Conservation (phyloP, 768 basidiomycete genomes). For the Clathrus columnatus region DNA sequence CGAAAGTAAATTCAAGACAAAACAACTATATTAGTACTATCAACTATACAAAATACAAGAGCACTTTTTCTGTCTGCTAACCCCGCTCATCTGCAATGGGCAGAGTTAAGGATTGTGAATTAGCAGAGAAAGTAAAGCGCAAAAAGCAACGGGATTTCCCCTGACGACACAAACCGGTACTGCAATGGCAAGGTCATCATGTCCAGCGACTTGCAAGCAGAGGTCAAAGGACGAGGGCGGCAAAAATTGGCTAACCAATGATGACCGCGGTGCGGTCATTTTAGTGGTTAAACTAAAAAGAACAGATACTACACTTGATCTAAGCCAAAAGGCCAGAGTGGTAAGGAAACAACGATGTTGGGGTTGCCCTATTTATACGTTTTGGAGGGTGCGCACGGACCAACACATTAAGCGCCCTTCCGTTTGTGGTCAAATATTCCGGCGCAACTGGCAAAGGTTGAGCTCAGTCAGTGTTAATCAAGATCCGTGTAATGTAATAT, state of each 20-base stretch:
- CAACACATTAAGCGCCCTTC: neutral
- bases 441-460: too few species aligned
- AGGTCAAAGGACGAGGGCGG: constrained; percentile 21
- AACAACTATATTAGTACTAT: too few species aligned
- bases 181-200: constrained; percentile 26
- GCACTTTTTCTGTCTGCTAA: neutral
- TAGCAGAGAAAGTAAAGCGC: neutral
- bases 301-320: constrained; percentile 40
- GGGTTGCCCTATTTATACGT: neutral
- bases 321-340: constrained; percentile 32
- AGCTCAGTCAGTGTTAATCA: too few species aligned
- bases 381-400: neutral
- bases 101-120: neutral
- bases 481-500: too few species aligned
- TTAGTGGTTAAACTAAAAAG: constrained; percentile 15
- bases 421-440: neutral
- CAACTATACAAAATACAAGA: too few species aligned
- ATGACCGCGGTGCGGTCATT: neutral
- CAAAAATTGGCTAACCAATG: neutral
- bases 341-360: constrained; percentile 15
- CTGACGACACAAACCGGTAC: constrained; percentile 25
- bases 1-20: too few species aligned
- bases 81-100: neutral
- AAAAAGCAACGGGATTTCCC: constrained; percentile 16
- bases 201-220: constrained; percentile 23